Evolutionary conservation across 2,329 filamentous ascomycete species (phyloP), one percentile per base, ranked within the genome.

Genomic region (Ascochyta lentis): DNA sequence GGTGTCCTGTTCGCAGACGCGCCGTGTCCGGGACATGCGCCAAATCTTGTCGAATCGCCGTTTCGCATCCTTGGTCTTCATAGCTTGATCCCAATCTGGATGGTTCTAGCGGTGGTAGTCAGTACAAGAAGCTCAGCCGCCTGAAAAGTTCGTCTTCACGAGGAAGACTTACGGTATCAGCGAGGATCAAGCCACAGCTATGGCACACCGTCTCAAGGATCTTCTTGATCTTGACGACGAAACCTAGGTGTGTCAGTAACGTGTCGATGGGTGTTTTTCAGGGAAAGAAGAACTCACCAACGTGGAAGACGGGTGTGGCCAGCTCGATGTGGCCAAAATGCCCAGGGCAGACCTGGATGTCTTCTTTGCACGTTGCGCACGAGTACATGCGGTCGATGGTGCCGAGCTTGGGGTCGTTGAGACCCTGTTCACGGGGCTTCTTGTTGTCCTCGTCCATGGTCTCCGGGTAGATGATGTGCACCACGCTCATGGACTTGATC

Each of bases 261-360:
- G 6, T 5, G 40, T 23, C 29, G 29, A 42, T 26, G 24, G 4
- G 41, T 15, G n/a, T 16, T 16, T 5, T 9, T 6, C 31, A 37
- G 80, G 69, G 12, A 44, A 16, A n/a, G 63, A 39, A 31, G 29
- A 52, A 74, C 80, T 62, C 77, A 88, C 86, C 86, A 69, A 88
- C 85, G 70, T 99, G 95, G 78, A 90, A 99, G 68, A 99, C 95
- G 52, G 96, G 95, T 74, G 92, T 93, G 38, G 95, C 93, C 66
- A 99, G 85, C 80, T 99, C 96, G 70, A 99, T 99, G 79, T 99
- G 96, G 63, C 95, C 95, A 76, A 99, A 99, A 77, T 99, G 95
- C 58, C 95, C 95, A 56, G 95, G 94, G 77, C 95, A 99, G 76
- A 96, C 92, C 63, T 90, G 89, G 85, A 97, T 96, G 72, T 91